Base-by-base conservation (phyloP, 345 rosid species). In the Populus nigra region DNA sequence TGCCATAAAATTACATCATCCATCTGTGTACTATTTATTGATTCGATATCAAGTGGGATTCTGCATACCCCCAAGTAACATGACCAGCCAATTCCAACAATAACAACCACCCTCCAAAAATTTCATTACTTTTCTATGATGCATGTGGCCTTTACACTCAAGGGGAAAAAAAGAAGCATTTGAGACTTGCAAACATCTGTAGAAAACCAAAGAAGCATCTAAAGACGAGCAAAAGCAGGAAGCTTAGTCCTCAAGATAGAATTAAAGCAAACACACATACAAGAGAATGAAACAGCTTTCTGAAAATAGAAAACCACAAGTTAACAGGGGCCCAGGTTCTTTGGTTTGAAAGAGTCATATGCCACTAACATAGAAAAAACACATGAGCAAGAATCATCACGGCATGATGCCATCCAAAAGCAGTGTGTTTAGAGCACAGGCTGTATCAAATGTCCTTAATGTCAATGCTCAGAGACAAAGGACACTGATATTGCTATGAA, bases 1-100 rank as follows among this genome's bases (percentile, higher is more conserved):
- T 29, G 36, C 59, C 36, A 29, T 23, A n/a, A 9, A 41, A 25
- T 4, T 36, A 38, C 6, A 36, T 7, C 4, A 68, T 20, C 15
- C 45, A 23, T 38, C 17, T 35, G 5, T 22, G 13, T 2, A 22
- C 71, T 22, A 68, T 38, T 10, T 68, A 38, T 38, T 10, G 50
- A 35, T 68, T 11, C 50, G 12, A 20, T 38, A 68, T 68, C 16
- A 36, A 5, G 13, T 38, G 71, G 8, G 41, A 11, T 38, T 38
- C 71, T 38, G 45, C 25, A 68, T 68, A 15, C 71, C 49, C 18
- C 22, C 71, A 68, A 53, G 74, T 39, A 57, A 53, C 35, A 72
- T 22, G 45, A 72, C 62, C 62, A 22, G 7, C 22, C 74, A 49
- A 36, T 72, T 23, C 74, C 61, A 53, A 53, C 74, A 50, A 7